These are phyloP conservation scores for Helichrysum umbraculigerum DNA, from an alignment of 129 eudicot species.

Conservation along the genomic window DNA sequence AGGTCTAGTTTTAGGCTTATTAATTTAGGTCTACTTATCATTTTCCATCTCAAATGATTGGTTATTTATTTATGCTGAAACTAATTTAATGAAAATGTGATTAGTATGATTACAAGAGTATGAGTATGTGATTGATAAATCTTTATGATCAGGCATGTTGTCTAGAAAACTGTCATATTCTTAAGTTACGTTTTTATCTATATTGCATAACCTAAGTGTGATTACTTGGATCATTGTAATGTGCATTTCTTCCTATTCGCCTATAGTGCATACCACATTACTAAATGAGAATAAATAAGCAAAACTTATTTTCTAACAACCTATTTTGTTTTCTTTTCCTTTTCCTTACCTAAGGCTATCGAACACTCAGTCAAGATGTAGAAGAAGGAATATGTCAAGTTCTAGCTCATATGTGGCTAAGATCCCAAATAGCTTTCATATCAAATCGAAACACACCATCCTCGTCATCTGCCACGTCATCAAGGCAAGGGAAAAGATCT, in stretches of 20 bases:
- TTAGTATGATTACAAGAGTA: background rate
- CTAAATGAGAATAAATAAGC: background rate
- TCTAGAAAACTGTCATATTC: background rate
- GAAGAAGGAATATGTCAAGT: constrained; percentile 97
- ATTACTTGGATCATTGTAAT: background rate
- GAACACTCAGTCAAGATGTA: constrained; percentile 74
- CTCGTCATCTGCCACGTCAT: constrained; percentile 39
- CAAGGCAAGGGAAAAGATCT: constrained; percentile 55
- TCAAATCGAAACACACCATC: constrained; percentile 39
- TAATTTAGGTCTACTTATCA: too few species aligned
- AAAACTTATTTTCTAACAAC: background rate
- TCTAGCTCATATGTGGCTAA: constrained; percentile 85
- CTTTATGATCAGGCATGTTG: background rate
- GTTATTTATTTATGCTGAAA: too few species aligned
- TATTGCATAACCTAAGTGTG: background rate
- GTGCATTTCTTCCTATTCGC: background rate
- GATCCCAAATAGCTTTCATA: constrained; percentile 48
- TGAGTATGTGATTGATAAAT: background rate
- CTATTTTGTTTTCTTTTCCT: background rate
- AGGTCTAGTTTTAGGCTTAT: too few species aligned
- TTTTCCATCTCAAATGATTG: background rate
- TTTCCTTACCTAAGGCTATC: constrained; percentile 49
- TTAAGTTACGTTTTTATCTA: background rate
- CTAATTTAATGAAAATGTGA: background rate
- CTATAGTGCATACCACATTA: background rate